Base-by-base conservation (phyloP, 305 asterid species). In the Fraxinus platypoda region DNA sequence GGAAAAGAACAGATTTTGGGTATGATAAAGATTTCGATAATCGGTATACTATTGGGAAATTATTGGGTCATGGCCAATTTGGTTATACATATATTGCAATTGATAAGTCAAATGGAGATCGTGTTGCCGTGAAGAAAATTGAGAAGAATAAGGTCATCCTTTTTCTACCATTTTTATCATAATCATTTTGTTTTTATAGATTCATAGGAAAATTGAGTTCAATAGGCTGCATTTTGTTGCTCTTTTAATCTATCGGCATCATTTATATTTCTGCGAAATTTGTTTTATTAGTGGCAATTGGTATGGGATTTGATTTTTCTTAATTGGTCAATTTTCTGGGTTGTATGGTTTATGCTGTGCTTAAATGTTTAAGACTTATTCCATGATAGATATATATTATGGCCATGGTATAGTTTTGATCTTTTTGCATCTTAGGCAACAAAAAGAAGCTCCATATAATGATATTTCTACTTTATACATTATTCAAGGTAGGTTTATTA, bases 21-120 rank as follows among this genome's bases (percentile, higher is more conserved):
- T 93, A 92, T 73, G 91, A 92, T 76, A 93, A 88, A 87, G 97
- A 93, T 84, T 93, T 93, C 80, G 93, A 90, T 76, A 71, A 28
- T 83, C 85, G 85, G 85, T 93, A 90, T 84, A 88, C 85, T 19
- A 90, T 88, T 52, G 97, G 97, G 75, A 93, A 91, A 84, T 81
- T 93, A 89, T 83, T 93, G 91, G 97, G 97, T 6, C 97, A 93
- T 83, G 97, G 97, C 52, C 97, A 93, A 87, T 93, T 93, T 80
- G 97, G 97, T 2, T 93, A 93, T 80, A 93, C 97, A 8, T 93
- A 93, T 85, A 94, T 91, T 85, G 97, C 95, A 12, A 88, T 89
- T 43, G 93, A 92, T 80, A 93, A 91, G 84, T 85, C 89, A 37
- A 88, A 85, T 82, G 97, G 97, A 15, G 93, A 93, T 88, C 97